Evolutionary conservation across 257 asterid species (phyloP).

Genomic region (Nyctanthes arbortristis): DNA sequence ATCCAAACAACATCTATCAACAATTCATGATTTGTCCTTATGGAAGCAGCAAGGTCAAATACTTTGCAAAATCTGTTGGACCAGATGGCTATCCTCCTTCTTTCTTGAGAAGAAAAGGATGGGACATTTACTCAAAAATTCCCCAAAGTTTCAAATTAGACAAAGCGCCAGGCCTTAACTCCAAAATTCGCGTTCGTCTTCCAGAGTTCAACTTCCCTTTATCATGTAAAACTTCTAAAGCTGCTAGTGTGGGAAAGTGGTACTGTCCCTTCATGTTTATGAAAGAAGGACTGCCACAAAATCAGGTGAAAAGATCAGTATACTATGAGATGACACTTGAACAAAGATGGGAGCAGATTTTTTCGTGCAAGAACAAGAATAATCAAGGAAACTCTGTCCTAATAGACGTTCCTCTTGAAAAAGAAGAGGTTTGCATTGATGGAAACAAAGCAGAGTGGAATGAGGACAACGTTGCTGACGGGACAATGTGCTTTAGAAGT

Average conservation of each 20-base stretch:
- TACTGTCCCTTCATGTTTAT: conserved; percentile 59
- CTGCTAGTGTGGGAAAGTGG: conserved; percentile 53
- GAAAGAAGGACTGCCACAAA: conserved; percentile 45
- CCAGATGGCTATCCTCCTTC: conserved; percentile 21
- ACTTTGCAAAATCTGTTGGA: conserved; percentile 11
- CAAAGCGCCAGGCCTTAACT: conserved; percentile 41
- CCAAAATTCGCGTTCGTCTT: conserved; percentile 34
- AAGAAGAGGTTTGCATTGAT: conserved; percentile 22
- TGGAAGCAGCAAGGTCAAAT: background rate
- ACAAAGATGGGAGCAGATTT: too few relatives aligned
- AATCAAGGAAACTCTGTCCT: conserved; percentile 23
- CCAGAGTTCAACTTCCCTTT: conserved; percentile 30
- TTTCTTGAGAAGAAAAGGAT: conserved; percentile 29
- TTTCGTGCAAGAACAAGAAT: conserved; percentile 22
- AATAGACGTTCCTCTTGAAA: conserved; percentile 42
- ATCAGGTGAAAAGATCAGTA: too few relatives aligned
- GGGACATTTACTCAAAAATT: conserved; percentile 31
- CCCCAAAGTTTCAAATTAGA: conserved; percentile 26
- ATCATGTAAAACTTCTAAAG: too few relatives aligned
- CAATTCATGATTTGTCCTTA: background rate
- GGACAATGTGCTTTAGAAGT: conserved; percentile 51
- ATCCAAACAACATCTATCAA: conserved; percentile 28
- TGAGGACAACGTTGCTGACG: conserved; percentile 23
- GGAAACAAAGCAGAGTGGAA: conserved; percentile 38
- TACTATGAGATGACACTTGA: too few relatives aligned